Evolutionary conservation across 164 flowering plant genomes (phyloP).

Genomic region (Stephania cephalantha): DNA sequence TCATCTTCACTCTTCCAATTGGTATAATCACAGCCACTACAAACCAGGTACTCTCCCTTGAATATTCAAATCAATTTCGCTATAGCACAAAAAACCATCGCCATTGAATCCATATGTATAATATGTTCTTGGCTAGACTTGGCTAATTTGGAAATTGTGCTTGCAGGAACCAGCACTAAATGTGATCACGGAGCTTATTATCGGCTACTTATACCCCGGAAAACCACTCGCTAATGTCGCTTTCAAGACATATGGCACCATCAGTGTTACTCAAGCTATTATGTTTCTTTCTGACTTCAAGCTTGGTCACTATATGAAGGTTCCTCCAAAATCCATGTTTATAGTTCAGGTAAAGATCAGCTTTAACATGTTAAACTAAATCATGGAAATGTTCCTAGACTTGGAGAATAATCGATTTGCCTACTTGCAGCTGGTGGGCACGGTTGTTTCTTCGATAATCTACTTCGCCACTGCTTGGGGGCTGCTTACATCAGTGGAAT

Average conservation of each 20-base stretch:
- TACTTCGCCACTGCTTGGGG: slow-evolving; percentile 53
- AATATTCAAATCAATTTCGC: too few species aligned
- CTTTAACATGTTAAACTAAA: too few species aligned
- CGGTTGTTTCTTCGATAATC: slow-evolving; percentile 35
- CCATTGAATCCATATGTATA: too few species aligned
- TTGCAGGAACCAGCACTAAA: slow-evolving; percentile 15
- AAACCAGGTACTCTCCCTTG: slow-evolving; percentile 33
- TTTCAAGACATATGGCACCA: slow-evolving; percentile 17
- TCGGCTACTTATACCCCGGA: slow-evolving; percentile 17
- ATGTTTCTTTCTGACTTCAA: slow-evolving; percentile 13
- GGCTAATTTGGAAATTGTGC: background rate
- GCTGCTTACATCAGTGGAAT: slow-evolving; percentile 33
- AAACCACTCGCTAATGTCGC: slow-evolving; percentile 19
- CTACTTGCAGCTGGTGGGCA: slow-evolving; percentile 41
- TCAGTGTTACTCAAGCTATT: slow-evolving; percentile 15
- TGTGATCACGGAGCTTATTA: slow-evolving; percentile 14
- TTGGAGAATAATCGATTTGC: background rate
- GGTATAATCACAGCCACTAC: slow-evolving; percentile 76
- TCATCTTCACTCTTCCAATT: slow-evolving; percentile 66
- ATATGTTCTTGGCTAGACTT: background rate
- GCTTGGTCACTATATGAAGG: slow-evolving; percentile 19
- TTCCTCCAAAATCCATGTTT: slow-evolving; percentile 66
- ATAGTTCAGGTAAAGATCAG: slow-evolving; percentile 46
- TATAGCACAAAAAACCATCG: too few species aligned
- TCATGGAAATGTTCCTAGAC: slow-evolving; percentile 16